phyloP scores from a whole-genome alignment of 441 rosid genomes.

The Hura crepitans region DNA sequence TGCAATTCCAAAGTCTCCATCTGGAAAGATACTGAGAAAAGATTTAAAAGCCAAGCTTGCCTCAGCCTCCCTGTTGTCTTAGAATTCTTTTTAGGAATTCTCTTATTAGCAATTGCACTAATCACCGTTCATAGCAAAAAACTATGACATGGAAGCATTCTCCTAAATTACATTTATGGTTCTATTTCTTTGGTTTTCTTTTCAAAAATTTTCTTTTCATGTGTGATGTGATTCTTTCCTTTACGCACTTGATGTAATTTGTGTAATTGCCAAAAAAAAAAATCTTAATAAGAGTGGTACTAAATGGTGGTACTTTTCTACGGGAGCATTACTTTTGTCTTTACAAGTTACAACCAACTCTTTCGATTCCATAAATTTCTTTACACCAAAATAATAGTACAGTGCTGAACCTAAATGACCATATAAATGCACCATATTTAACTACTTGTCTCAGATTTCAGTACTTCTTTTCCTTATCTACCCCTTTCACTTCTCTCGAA shows the following conservation, averaged over 20 bases:
- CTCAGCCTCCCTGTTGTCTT: slow-evolving; percentile 22
- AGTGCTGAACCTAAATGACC: not conserved
- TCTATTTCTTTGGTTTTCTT: not conserved
- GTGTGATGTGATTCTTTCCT: not conserved
- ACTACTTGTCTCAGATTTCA: not conserved
- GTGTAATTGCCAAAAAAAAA: not conserved
- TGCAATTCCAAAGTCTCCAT: slow-evolving; percentile 80
- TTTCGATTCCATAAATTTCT: not conserved
- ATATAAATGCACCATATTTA: not conserved
- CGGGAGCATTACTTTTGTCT: not conserved
- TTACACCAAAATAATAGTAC: too few species aligned
- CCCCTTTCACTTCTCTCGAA: not conserved
- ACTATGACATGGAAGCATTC: not conserved
- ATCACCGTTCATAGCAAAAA: not conserved
- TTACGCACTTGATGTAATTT: not conserved
- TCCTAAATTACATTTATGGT: not conserved
- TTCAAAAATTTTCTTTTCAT: not conserved
- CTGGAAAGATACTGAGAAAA: slow-evolving; percentile 86
- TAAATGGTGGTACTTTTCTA: not conserved
- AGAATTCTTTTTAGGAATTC: not conserved
- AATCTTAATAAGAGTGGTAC: not conserved
- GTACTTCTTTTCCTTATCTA: not conserved
- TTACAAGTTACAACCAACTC: not conserved
- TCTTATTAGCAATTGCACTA: not conserved
- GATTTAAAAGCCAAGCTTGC: slow-evolving; percentile 70